A percentile compares a stretch with the other conserved stretches of the same genome.
phyloP scores from a whole-genome alignment of 345 rosid genomes.

The Hibiscus syriacus region DNA sequence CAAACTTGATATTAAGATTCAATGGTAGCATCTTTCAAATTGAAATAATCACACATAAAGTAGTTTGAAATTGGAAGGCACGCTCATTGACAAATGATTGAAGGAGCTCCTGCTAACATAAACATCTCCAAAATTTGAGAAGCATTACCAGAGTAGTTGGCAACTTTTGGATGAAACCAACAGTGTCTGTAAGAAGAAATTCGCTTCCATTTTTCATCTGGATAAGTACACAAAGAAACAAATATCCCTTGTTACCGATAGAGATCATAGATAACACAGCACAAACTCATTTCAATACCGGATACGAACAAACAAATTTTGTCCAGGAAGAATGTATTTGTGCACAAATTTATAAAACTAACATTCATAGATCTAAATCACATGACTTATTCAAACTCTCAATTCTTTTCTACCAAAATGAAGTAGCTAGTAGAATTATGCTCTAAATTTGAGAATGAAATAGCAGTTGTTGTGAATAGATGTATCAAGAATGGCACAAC shows the following conservation, averaged over 20 bases:
- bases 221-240: conserved; percentile 18
- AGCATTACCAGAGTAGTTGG: conserved; percentile 85
- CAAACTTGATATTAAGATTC: conserved; percentile 3
- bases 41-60: neutral
- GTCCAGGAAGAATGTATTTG: neutral
- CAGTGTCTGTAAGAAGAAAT: conserved; percentile 91
- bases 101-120: neutral
- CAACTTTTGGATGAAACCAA: conserved; percentile 94
- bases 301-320: neutral
- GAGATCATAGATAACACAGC: neutral
- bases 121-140: conserved; percentile 10
- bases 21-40: conserved; percentile 11
- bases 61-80: conserved; percentile 9
- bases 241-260: conserved; percentile 9
- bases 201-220: conserved; percentile 80
- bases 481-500: neutral
- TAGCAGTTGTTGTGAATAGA: neutral
- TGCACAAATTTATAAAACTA: neutral
- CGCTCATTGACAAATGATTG: neutral
- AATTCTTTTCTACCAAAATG: conserved; percentile 1
- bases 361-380: neutral
- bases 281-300: conserved; percentile 9
- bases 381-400: neutral
- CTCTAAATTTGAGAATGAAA: neutral
- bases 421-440: neutral